phyloP scores from a whole-genome alignment of 2,329 filamentous ascomycete genomes.

The Fusarium tanahbumbuense region DNA sequence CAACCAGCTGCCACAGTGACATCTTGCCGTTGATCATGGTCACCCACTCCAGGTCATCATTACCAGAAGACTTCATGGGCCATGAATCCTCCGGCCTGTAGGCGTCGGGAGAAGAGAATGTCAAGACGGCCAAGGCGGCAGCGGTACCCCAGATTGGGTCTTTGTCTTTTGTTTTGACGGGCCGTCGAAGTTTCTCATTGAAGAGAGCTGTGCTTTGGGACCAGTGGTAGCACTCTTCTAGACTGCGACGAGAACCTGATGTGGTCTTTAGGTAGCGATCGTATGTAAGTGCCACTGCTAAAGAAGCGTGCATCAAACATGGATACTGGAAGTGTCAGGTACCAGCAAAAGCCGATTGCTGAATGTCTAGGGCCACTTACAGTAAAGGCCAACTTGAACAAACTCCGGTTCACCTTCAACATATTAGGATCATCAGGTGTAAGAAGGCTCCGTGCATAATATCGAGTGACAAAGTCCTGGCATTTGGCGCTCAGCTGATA shows the following conservation, averaged over 20 bases:
- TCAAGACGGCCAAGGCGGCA: conserved; percentile 54
- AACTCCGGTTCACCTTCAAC: conserved; percentile 52
- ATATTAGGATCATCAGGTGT: conserved; percentile 53
- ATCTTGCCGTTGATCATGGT: conserved; percentile 52
- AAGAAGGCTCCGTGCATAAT: conserved; percentile 53
- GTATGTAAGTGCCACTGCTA: conserved; percentile 57
- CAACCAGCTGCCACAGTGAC: conserved; percentile 50
- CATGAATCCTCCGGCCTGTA: conserved; percentile 48
- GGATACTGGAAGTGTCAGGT: conserved; percentile 48
- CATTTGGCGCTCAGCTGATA: conserved; percentile 54
- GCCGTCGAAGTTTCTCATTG: conserved; percentile 51
- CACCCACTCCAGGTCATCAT: conserved; percentile 52
- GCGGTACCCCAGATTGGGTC: conserved; percentile 62
- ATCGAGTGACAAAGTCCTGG: conserved; percentile 57
- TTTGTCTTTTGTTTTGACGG: conserved; percentile 51
- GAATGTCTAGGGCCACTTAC: conserved; percentile 45
- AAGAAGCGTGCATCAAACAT: conserved; percentile 59
- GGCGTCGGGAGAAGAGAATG: conserved; percentile 56
- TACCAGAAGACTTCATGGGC: conserved; percentile 47
- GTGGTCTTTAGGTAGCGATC: conserved; percentile 50
- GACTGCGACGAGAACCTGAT: conserved; percentile 38
- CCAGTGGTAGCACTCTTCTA: conserved; percentile 59
- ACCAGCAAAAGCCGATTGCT: fast-evolving
- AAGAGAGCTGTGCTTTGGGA: conserved; percentile 56
- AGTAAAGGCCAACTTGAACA: conserved; percentile 54